These are phyloP conservation scores for Saccharomycopsis hybrid DNA, from an alignment of 1,139 yeast genomes.

Conservation along the genomic window DNA sequence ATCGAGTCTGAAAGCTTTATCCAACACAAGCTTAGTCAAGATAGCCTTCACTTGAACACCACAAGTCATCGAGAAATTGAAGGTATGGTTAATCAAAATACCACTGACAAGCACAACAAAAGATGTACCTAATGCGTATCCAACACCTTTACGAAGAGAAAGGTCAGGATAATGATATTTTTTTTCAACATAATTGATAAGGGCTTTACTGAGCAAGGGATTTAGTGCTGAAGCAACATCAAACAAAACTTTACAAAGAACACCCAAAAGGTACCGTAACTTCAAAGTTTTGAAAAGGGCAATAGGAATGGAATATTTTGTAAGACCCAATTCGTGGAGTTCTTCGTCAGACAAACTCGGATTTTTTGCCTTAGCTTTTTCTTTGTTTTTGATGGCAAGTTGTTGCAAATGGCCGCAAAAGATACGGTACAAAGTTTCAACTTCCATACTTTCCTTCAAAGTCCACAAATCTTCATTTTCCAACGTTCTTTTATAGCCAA, in stretches of 20 bases:
- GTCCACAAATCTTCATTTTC: slow-evolving; percentile 40
- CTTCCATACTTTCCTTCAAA: slow-evolving; percentile 35
- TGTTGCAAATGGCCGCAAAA: slow-evolving; percentile 29
- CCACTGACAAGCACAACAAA: slow-evolving; percentile 29
- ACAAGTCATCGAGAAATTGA: slow-evolving; percentile 34
- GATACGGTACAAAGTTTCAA: slow-evolving; percentile 32
- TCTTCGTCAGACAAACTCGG: slow-evolving; percentile 24
- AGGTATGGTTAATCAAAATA: slow-evolving; percentile 33
- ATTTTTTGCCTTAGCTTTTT: slow-evolving; percentile 25
- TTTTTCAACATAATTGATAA: slow-evolving; percentile 37
- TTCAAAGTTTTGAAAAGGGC: slow-evolving; percentile 34
- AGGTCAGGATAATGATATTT: slow-evolving; percentile 24
- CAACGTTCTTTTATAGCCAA: slow-evolving; percentile 48
- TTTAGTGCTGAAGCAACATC: slow-evolving; percentile 26
- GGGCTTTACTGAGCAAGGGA: slow-evolving; percentile 38
- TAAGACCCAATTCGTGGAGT: background rate
- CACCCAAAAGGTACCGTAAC: slow-evolving; percentile 29
- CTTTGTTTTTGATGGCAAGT: slow-evolving; percentile 26
- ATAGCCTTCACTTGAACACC: slow-evolving; percentile 42
- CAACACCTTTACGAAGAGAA: slow-evolving; percentile 34
- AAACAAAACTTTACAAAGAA: slow-evolving; percentile 23
- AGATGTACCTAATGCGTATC: slow-evolving; percentile 34
- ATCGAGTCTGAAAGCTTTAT: slow-evolving; percentile 36
- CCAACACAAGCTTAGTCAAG: slow-evolving; percentile 35
- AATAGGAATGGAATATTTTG: slow-evolving; percentile 11